Evolutionary conservation across 2,329 filamentous ascomycete species (phyloP).

Genomic region (Rhexocercosporidium sp.): DNA sequence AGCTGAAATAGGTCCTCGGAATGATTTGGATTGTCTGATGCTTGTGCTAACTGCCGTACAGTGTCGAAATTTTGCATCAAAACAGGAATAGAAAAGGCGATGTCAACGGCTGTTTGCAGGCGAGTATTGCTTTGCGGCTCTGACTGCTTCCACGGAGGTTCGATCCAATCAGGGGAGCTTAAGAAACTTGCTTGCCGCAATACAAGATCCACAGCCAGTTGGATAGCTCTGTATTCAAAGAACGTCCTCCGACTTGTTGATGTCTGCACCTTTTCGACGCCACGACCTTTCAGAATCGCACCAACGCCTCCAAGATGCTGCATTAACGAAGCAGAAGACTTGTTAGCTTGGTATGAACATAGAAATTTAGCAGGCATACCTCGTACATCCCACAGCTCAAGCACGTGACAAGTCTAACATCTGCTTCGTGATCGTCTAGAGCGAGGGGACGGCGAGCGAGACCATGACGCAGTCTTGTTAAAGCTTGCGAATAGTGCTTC

Average conservation of each 20-base stretch:
- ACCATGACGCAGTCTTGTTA: constrained; percentile 15
- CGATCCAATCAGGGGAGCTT: constrained; percentile 16
- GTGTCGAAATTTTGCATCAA: constrained; percentile 23
- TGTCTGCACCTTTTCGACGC: constrained; percentile 17
- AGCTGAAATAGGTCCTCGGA: neutral
- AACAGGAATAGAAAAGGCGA: constrained; percentile 12
- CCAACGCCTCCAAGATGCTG: constrained; percentile 21
- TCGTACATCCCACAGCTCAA: constrained; percentile 25
- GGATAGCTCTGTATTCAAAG: constrained; percentile 23
- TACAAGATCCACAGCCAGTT: constrained; percentile 15
- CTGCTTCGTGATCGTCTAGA: constrained; percentile 11
- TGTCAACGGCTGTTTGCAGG: constrained; percentile 15
- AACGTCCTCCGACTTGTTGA: constrained; percentile 19
- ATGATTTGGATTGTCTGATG: neutral
- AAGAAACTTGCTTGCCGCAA: constrained; percentile 17
- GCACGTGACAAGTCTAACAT: constrained; percentile 19
- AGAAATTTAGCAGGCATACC: neutral
- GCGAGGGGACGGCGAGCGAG: neutral
- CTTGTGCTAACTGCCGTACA: neutral
- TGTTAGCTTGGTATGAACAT: constrained; percentile 7
- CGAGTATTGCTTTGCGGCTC: constrained; percentile 17
- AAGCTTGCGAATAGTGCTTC: constrained; percentile 21
- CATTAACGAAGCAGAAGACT: constrained; percentile 1
- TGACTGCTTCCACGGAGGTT: constrained; percentile 20
- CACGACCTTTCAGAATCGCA: constrained; percentile 20